Base-by-base conservation (phyloP, 2,329 filamentous ascomycete species). In the Blastomyces gilchristii region DNA sequence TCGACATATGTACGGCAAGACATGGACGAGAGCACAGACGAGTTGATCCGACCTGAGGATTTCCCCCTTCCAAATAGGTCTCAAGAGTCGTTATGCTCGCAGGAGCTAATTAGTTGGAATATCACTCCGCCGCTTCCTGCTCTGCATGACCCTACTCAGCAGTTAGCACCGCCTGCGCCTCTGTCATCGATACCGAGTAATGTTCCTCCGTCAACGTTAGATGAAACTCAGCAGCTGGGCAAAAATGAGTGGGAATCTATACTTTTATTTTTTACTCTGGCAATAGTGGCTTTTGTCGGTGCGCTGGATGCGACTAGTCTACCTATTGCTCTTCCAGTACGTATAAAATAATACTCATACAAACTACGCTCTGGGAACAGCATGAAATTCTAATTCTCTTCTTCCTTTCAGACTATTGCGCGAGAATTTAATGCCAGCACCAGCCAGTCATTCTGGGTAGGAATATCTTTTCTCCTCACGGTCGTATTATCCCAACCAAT, bases 371-470 rank as follows among this genome's bases (percentile, higher is more conserved):
- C 43, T 7, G 25, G 41, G 28, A 37, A 49, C 60, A 37, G 61
- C 31, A 52, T 25, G 61, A 41, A 41, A 41, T 57, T 6, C 54
- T 57, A 9, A 57, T 25, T 9, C n/a, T 28, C n/a, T 25, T 57
- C 22, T 18, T 57, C 25, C 34, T 37, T n/a, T n/a, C 41, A 57
- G 63, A 78, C 76, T 31, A 80, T 83, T 62, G 78, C 80, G 25
- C 63, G 72, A 12, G 76, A 78, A 25, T 74, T 83, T 11, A 65
- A 75, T 28, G 81, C 80, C 49, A 78, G 74, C 1, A 78, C 79
- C 7, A 75, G 81, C 16, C 76, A 87, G 70, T 81, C 84, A 0
- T 87, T 87, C 70, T 87, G 85, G 85, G 79, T 82, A 18, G 85
- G 84, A 1, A 86, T 84, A 12, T 82, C 81, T 28, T 87, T 85